A percentile compares a stretch with the other conserved stretches of the same genome.
These are phyloP conservation scores for Golubevia pallescens DNA, from an alignment of 1,284 basidiomycete genomes.

Conservation along the genomic window DNA sequence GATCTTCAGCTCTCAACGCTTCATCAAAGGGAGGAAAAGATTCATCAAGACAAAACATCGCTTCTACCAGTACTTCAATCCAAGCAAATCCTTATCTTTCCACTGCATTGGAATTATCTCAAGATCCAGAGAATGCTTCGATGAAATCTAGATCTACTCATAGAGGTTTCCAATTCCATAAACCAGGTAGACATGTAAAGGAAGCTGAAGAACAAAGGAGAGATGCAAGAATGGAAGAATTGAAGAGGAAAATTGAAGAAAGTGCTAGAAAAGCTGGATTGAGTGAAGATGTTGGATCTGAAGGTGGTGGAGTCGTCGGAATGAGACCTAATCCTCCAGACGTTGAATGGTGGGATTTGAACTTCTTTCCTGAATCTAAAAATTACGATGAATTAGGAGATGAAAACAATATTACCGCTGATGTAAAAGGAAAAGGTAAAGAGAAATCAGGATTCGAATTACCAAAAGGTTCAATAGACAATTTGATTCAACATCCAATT, in stretches of 20 bases:
- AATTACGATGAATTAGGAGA: neutral
- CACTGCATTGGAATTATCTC: no score
- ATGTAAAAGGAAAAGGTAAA: constrained; percentile 13
- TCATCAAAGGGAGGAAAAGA: no score
- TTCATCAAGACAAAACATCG: no score
- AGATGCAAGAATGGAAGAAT: constrained; percentile 49
- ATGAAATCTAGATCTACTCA: constrained; percentile 41
- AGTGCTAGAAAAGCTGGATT: constrained; percentile 44
- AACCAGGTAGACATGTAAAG: constrained; percentile 46
- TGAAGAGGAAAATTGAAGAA: constrained; percentile 51
- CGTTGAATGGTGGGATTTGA: constrained; percentile 59
- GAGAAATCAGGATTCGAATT: neutral
- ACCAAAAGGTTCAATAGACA: constrained; percentile 32
- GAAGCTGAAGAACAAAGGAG: constrained; percentile 51
- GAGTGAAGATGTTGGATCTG: constrained; percentile 36
- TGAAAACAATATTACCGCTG: no score
- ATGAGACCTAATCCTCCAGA: constrained; percentile 31
- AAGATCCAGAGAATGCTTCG: neutral
- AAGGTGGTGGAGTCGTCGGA: constrained; percentile 15
- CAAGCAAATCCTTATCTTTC: no score
- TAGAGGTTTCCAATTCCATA: constrained; percentile 47
- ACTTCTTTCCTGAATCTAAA: constrained; percentile 9
- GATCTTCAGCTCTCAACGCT: no score
- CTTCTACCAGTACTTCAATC: no score
- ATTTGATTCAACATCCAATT: constrained; percentile 60